Base-by-base conservation (phyloP, 2,329 filamentous ascomycete species). In the Phialophora expanda region DNA sequence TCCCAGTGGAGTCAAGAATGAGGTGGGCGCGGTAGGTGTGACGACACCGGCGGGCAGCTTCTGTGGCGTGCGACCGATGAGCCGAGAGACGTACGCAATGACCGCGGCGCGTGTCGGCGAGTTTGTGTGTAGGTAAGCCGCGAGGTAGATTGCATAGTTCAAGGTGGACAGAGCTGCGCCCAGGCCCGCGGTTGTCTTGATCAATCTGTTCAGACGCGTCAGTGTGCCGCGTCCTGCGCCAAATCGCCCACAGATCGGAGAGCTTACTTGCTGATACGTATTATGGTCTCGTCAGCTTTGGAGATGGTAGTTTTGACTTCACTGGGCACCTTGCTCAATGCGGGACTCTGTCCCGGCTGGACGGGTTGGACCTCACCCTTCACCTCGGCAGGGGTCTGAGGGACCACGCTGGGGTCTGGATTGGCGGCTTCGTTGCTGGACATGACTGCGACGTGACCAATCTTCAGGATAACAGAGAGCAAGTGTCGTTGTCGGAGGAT, bases 121-220 rank as follows among this genome's bases (percentile, higher is more conserved):
- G 44, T 82, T 80, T 63, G 81, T 78, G 63, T 83, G 80, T 63
- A 91, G 80, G 68, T 87, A 84, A 61, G 87, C 84, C 46, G 86
- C 81, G 66, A 85, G 83, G 67, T 87, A 87, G 62, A 89, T 83
- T 66, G 83, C 79, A 81, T 93, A 94, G 79, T 88, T 87, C 68
- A 89, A 76, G 71, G 89, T 86, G 69, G 89, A 85, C 72, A 93
- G 86, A 68, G 88, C 82, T 56, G 86, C 85, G 78, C 93, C 90
- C 76, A 89, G 87, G 74, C 90, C 90, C 41, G 84, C 78, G 53
- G 90, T 87, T 9, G 89, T 90, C 69, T 87, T 84, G 72, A 92
- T 82, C 74, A 90, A 86, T 70, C 87, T 87, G 61, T 46, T 20
- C 48, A 24, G 9, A 32, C 44, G 30, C 11, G 32, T 61, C 30